These are phyloP conservation scores for Pezicula carpinea DNA, from an alignment of 2,329 filamentous ascomycete genomes.

Conservation along the genomic window DNA sequence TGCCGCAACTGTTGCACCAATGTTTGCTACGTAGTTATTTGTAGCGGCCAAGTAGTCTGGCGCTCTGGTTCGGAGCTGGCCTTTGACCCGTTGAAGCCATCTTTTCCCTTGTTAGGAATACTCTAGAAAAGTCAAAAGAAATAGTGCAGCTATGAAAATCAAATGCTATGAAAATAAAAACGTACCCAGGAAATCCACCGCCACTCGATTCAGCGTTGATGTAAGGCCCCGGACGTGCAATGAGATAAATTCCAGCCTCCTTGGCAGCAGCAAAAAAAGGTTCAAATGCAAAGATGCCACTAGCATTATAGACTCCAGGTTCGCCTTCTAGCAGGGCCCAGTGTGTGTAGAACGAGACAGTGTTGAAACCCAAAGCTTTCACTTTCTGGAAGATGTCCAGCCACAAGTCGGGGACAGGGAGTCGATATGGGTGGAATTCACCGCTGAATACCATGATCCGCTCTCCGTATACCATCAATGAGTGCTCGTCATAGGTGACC, in stretches of 20 bases:
- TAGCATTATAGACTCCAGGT: constrained; percentile 61
- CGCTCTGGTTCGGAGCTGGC: constrained; percentile 57
- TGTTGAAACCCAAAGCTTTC: constrained; percentile 74
- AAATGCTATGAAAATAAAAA: no score
- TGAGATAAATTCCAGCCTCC: constrained; percentile 69
- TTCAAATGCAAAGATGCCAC: constrained; percentile 68
- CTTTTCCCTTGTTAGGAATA: neutral
- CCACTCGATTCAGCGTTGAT: constrained; percentile 76
- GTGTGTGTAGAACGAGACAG: constrained; percentile 73
- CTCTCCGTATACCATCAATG: constrained; percentile 57
- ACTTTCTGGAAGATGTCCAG: constrained; percentile 79
- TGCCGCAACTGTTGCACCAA: constrained; percentile 64
- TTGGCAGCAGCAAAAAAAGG: constrained; percentile 73
- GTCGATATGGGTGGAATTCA: constrained; percentile 58
- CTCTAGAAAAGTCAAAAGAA: no score
- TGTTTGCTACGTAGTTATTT: constrained; percentile 51
- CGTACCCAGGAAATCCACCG: constrained; percentile 67
- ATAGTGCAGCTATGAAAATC: no score
- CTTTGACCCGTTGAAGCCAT: constrained; percentile 69
- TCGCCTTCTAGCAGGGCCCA: constrained; percentile 77
- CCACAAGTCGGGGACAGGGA: constrained; percentile 59
- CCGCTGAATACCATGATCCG: constrained; percentile 58
- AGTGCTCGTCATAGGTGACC: constrained; percentile 61
- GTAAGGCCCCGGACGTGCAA: constrained; percentile 53
- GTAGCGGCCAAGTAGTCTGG: constrained; percentile 61